A percentile compares a stretch with the other conserved stretches of the same genome.
These are phyloP conservation scores for Phlebiopsis flavidoalba DNA, from an alignment of 768 basidiomycete genomes.

Conservation along the genomic window DNA sequence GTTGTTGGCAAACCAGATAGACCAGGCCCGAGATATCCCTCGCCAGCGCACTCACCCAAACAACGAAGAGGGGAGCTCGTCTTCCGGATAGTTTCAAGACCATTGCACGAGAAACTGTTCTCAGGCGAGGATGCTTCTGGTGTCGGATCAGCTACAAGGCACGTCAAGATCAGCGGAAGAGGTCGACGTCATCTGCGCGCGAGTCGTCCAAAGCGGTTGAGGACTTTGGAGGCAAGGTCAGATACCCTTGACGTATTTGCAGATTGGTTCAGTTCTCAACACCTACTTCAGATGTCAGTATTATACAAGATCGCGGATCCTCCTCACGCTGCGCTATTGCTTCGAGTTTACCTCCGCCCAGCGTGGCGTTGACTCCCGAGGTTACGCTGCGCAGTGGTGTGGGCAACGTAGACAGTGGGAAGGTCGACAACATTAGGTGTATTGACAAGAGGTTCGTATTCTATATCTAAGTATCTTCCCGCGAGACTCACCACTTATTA, in stretches of 20 bases:
- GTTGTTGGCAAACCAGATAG: conserved; percentile 39
- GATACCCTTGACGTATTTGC: conserved; percentile 4
- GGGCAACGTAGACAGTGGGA: conserved; percentile 92
- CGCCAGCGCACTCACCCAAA: conserved; percentile 62
- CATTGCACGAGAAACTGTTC: conserved; percentile 52
- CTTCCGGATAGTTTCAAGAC: conserved; percentile 65
- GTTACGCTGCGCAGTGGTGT: conserved; percentile 94
- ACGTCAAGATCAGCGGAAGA: conserved; percentile 44
- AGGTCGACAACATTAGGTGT: conserved; percentile 94
- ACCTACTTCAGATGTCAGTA: conserved; percentile 42
- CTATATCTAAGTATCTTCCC: conserved; percentile 10
- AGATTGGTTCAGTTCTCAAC: background rate
- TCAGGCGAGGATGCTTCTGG: conserved; percentile 41
- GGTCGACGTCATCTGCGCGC: conserved; percentile 39
- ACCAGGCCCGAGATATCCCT: conserved; percentile 59
- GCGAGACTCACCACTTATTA: conserved; percentile 21
- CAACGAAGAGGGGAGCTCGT: conserved; percentile 69
- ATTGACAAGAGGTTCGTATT: conserved; percentile 71
- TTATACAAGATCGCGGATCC: conserved; percentile 45
- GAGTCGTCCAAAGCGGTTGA: conserved; percentile 50
- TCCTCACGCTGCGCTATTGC: conserved; percentile 54
- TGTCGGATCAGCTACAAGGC: conserved; percentile 53
- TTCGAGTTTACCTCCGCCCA: conserved; percentile 75
- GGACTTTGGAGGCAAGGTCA: conserved; percentile 78
- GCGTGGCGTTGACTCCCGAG: conserved; percentile 78